Conservation (phyloP, 2,329 filamentous ascomycete species). For the Alternaria brassicae region DNA sequence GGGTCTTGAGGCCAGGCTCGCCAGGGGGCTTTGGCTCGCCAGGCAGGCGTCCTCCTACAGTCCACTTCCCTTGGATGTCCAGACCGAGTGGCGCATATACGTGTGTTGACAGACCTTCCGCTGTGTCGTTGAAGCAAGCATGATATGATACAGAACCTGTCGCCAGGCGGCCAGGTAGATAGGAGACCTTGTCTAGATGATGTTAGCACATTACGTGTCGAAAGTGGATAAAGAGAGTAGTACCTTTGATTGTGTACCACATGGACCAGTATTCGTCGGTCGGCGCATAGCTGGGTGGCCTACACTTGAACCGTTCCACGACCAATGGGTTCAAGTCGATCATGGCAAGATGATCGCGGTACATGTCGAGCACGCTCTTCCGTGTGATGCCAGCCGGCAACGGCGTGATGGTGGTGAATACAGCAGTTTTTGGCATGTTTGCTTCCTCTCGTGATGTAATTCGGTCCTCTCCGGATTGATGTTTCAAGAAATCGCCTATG, state of each 20-base stretch:
- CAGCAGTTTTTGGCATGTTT: slow-evolving; percentile 71
- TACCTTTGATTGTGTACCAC: slow-evolving; percentile 70
- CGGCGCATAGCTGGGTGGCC: slow-evolving; percentile 69
- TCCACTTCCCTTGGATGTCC: slow-evolving; percentile 81
- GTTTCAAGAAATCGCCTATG: slow-evolving; percentile 16
- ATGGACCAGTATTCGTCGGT: slow-evolving; percentile 73
- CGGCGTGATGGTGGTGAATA: slow-evolving; percentile 81
- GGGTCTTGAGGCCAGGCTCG: slow-evolving; percentile 71
- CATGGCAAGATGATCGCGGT: slow-evolving; percentile 82
- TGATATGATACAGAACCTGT: slow-evolving; percentile 77
- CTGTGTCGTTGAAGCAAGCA: slow-evolving; percentile 78
- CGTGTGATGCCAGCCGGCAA: slow-evolving; percentile 73
- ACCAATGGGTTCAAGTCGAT: slow-evolving; percentile 88
- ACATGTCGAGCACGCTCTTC: slow-evolving; percentile 73
- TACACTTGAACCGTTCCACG: slow-evolving; percentile 72
- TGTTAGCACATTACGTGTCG: no score
- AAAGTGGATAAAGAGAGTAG: neutral
- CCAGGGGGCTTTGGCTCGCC: slow-evolving; percentile 71
- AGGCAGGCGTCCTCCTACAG: slow-evolving; percentile 72
- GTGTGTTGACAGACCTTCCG: slow-evolving; percentile 79
- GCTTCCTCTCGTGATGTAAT: slow-evolving; percentile 9
- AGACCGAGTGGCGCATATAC: slow-evolving; percentile 83
- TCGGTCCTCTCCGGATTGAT: neutral
- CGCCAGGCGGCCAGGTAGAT: slow-evolving; percentile 71
- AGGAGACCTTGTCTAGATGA: slow-evolving; percentile 71